phyloP scores from a whole-genome alignment of 805 yeast genomes.

The Starmerella riodocensis region DNA sequence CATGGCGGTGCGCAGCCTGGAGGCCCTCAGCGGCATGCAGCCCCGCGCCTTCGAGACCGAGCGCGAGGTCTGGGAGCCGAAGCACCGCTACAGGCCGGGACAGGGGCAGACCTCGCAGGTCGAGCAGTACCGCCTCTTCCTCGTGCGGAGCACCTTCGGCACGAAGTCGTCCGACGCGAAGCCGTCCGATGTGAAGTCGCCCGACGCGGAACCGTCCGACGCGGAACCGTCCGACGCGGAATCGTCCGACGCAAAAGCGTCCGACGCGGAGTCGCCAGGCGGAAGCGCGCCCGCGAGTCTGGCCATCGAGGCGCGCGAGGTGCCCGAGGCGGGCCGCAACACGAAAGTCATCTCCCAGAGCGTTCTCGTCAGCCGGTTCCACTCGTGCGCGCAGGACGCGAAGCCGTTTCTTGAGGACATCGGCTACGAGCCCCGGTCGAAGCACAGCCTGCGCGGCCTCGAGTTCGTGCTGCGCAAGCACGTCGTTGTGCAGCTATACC shows the following conservation, averaged over 20 bases:
- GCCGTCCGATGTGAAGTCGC: too few species aligned
- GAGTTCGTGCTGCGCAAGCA: slow-evolving; percentile 45
- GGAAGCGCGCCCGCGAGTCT: too few species aligned
- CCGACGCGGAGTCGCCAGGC: background rate
- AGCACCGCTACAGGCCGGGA: slow-evolving; percentile 22
- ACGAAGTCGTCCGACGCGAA: slow-evolving; percentile 2
- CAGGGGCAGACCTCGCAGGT: slow-evolving; percentile 26
- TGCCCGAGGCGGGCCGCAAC: slow-evolving; percentile 31
- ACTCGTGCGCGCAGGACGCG: slow-evolving; percentile 25
- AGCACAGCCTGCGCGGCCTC: slow-evolving; percentile 48
- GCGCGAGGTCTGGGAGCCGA: slow-evolving; percentile 27
- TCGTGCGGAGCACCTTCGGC: too few species aligned
- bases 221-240: too few species aligned
- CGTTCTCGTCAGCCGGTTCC: slow-evolving; percentile 40
- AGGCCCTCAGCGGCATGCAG: slow-evolving; percentile 30
- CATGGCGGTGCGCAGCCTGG: slow-evolving; percentile 25
- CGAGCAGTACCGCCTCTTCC: slow-evolving; percentile 26
- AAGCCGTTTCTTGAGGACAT: slow-evolving; percentile 40
- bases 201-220: slow-evolving; percentile 6
- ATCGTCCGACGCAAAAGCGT: too few species aligned
- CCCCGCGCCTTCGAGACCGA: slow-evolving; percentile 23
- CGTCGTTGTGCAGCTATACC: slow-evolving; percentile 42
- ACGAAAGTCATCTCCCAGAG: slow-evolving; percentile 49
- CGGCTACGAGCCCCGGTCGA: slow-evolving; percentile 56
- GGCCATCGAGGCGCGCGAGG: slow-evolving; percentile 25